phyloP scores from a whole-genome alignment of 805 yeast species.

The Candida endomychidarum region DNA sequence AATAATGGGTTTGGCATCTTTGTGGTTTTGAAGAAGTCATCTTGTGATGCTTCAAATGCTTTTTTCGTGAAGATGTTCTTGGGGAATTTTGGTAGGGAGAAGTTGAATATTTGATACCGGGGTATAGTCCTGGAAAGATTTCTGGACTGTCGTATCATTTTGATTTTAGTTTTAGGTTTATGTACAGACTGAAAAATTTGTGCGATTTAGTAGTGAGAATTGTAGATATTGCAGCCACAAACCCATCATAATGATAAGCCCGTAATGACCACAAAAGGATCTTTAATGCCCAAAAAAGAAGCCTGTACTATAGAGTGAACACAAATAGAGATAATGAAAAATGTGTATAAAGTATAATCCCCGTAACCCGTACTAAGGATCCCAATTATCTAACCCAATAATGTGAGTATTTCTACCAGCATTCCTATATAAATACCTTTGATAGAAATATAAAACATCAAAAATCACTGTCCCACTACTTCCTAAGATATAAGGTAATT shows the following conservation, averaged over 20 bases:
- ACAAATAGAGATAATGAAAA: too few relatives aligned
- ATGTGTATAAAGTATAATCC: too few relatives aligned
- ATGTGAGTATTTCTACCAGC: conserved; percentile 20
- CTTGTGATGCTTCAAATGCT: conserved; percentile 1
- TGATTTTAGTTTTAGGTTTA: not conserved
- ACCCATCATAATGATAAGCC: too few relatives aligned
- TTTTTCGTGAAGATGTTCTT: conserved; percentile 15
- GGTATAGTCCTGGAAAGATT: not conserved
- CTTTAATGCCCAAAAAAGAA: too few relatives aligned
- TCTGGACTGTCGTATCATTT: conserved; percentile 9
- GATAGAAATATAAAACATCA: conserved; percentile 71
- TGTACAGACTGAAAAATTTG: not conserved
- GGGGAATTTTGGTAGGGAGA: conserved; percentile 9
- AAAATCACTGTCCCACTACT: conserved; percentile 82
- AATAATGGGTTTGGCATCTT: conserved; percentile 35
- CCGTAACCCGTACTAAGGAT: too few relatives aligned
- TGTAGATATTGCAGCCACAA: too few relatives aligned
- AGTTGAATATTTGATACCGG: not conserved
- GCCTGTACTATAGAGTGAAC: too few relatives aligned
- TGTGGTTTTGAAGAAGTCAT: conserved; percentile 1
- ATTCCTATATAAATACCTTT: conserved; percentile 39
- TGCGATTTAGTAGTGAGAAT: too few relatives aligned
- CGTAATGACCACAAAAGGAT: too few relatives aligned
- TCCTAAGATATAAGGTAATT: conserved; percentile 81
- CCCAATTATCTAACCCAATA: conserved; percentile 20